Conservation (phyloP, 768 basidiomycete genomes). For the Mycena rosella region DNA sequence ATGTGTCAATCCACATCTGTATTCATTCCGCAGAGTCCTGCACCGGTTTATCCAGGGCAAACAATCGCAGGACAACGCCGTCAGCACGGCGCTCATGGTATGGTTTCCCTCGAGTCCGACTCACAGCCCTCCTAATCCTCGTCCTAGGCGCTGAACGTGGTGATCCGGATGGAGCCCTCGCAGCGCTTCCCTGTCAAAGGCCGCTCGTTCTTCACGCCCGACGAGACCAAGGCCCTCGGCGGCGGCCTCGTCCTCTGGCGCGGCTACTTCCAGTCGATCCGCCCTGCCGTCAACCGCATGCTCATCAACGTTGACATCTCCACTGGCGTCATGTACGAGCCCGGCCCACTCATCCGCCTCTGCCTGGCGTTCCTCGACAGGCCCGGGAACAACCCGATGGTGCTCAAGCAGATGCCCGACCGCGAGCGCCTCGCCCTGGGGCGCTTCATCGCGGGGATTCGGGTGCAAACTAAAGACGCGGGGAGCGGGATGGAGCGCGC, state of each 20-base stretch:
- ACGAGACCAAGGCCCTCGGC: conserved; percentile 63
- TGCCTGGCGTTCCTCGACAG: conserved; percentile 63
- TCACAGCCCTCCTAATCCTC: too few relatives aligned
- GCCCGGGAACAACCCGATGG: conserved; percentile 46
- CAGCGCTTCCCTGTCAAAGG: conserved; percentile 77
- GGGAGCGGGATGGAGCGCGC: conserved; percentile 49
- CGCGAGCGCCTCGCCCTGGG: conserved; percentile 68
- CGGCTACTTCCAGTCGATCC: conserved; percentile 80
- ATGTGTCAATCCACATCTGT: neutral
- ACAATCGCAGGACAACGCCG: conserved; percentile 73
- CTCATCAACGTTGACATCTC: conserved; percentile 79
- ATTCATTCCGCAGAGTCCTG: conserved; percentile 49
- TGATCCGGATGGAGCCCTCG: conserved; percentile 77
- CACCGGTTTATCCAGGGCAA: conserved; percentile 58
- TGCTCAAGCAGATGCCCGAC: conserved; percentile 63
- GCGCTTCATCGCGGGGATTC: conserved; percentile 67
- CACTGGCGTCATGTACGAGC: conserved; percentile 79
- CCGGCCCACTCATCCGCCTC: conserved; percentile 65
- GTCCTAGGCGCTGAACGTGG: conserved; percentile 74
- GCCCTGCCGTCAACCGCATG: conserved; percentile 71
- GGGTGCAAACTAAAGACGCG: conserved; percentile 58
- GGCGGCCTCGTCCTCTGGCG: conserved; percentile 74
- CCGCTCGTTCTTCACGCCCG: conserved; percentile 77
- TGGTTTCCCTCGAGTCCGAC: too few relatives aligned
- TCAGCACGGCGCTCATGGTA: conserved; percentile 76